phyloP scores from a whole-genome alignment of 345 rosid species.

The Hevea brasiliensis region DNA sequence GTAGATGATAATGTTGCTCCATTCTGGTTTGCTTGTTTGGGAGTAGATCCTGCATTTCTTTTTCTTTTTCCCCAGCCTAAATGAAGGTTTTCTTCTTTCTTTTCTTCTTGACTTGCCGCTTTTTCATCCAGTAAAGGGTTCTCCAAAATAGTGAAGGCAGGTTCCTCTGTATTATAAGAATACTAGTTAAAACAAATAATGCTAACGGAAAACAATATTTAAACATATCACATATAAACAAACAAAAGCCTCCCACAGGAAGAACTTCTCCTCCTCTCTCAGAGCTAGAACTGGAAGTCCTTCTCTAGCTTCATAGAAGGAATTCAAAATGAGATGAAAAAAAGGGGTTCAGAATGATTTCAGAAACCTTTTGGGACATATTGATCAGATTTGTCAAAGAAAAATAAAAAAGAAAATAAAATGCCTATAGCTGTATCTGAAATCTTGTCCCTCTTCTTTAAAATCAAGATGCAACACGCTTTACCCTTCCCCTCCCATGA shows the following conservation, averaged over 20 bases:
- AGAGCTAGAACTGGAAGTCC: background rate
- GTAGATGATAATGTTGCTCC: no score
- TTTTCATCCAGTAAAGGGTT: constrained; percentile 24
- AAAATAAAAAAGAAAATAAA: no score
- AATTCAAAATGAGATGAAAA: no score
- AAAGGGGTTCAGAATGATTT: no score
- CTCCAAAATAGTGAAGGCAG: constrained; percentile 25
- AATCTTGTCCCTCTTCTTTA: background rate
- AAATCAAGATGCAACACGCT: background rate
- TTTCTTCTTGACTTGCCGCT: constrained; percentile 22
- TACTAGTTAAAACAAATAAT: background rate
- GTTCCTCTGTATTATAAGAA: constrained; percentile 29
- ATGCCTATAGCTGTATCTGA: background rate
- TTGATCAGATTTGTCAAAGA: no score
- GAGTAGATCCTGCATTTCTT: constrained; percentile 12
- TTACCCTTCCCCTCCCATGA: background rate
- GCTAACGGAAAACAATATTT: background rate
- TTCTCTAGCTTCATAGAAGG: background rate
- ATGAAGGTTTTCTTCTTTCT: constrained; percentile 24
- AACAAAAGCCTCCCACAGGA: background rate
- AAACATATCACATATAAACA: no score
- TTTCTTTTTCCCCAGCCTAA: constrained; percentile 40
- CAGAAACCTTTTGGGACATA: no score
- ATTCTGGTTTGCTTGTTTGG: constrained; percentile 17
- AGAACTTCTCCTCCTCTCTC: background rate